Percentiles rank a stretch among this genome's conserved stretches.
Evolutionary conservation across 1,284 basidiomycete genomes (phyloP).

Genomic region (Exobasidium cylindrosporum): DNA sequence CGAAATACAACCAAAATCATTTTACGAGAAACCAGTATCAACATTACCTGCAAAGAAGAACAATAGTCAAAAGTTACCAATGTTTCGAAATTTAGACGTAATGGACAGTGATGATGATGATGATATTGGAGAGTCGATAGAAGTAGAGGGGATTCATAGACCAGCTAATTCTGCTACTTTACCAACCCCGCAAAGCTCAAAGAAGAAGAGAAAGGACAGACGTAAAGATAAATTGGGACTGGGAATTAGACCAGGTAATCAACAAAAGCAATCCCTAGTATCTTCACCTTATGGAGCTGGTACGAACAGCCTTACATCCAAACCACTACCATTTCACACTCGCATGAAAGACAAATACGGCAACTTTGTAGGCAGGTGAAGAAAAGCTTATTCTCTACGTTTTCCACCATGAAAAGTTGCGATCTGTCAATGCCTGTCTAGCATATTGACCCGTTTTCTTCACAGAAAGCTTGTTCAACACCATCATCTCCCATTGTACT

Average conservation of each 20-base stretch:
- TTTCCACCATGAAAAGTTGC: too few relatives aligned
- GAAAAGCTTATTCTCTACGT: too few relatives aligned
- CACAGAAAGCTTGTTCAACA: too few relatives aligned
- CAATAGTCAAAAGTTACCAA: not conserved
- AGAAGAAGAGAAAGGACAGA: not conserved
- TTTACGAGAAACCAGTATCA: not conserved
- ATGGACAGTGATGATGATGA: constrained; percentile 5
- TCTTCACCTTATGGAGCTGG: not conserved
- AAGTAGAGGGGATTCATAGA: not conserved
- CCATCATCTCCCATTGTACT: too few relatives aligned
- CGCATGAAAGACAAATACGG: not conserved
- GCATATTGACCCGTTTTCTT: too few relatives aligned
- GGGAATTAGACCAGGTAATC: not conserved
- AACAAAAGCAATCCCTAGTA: not conserved
- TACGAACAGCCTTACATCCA: not conserved
- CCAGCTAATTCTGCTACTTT: not conserved
- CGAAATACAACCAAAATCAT: not conserved
- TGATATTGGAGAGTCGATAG: constrained; percentile 5
- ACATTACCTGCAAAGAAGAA: not conserved
- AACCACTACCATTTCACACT: not conserved
- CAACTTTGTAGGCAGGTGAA: too few relatives aligned
- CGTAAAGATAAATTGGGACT: not conserved
- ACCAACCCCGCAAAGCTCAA: not conserved
- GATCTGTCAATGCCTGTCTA: too few relatives aligned
- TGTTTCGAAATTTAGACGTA: not conserved